A percentile compares a stretch with the other conserved stretches of the same genome.
Evolutionary conservation across 2,329 filamentous ascomycete species (phyloP).

Genomic region (Fusarium acutatum): DNA sequence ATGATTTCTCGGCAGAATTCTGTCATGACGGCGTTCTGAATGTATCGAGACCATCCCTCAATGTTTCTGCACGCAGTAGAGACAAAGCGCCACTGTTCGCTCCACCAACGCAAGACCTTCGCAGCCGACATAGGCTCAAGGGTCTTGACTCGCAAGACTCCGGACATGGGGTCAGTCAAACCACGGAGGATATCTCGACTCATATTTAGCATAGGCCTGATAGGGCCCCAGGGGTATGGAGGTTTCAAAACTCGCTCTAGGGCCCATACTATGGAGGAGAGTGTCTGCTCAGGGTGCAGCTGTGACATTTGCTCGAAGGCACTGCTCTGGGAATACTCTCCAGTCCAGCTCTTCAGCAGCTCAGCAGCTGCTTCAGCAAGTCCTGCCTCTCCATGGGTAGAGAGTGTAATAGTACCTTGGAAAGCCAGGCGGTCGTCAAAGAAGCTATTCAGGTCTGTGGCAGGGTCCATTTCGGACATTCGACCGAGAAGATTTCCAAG

Average conservation of each 20-base stretch:
- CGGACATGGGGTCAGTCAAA: conserved; percentile 64
- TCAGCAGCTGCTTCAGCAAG: conserved; percentile 84
- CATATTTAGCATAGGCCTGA: conserved; percentile 65
- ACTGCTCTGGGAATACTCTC: conserved; percentile 61
- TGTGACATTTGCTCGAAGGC: conserved; percentile 52
- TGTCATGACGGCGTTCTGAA: conserved; percentile 82
- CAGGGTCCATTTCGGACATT: conserved; percentile 76
- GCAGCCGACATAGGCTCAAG: conserved; percentile 69
- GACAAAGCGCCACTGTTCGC: conserved; percentile 81
- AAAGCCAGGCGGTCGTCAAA: conserved; percentile 74
- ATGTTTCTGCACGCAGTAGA: conserved; percentile 84
- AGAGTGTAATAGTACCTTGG: conserved; percentile 77
- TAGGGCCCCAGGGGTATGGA: conserved; percentile 63
- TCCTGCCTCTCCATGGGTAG: conserved; percentile 82
- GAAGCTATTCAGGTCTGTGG: conserved; percentile 72
- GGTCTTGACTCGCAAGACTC: conserved; percentile 63
- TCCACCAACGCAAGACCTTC: conserved; percentile 82
- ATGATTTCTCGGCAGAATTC: conserved; percentile 95
- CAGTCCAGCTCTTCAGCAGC: conserved; percentile 83
- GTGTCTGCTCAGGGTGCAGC: conserved; percentile 51
- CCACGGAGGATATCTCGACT: conserved; percentile 65
- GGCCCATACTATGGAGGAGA: conserved; percentile 55
- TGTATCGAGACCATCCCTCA: conserved; percentile 80
- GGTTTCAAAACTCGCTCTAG: conserved; percentile 48
- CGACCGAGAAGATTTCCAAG: conserved; percentile 80